These are phyloP conservation scores for Yamadazyma kitorensis DNA, from an alignment of 805 yeast genomes.

Conservation along the genomic window DNA sequence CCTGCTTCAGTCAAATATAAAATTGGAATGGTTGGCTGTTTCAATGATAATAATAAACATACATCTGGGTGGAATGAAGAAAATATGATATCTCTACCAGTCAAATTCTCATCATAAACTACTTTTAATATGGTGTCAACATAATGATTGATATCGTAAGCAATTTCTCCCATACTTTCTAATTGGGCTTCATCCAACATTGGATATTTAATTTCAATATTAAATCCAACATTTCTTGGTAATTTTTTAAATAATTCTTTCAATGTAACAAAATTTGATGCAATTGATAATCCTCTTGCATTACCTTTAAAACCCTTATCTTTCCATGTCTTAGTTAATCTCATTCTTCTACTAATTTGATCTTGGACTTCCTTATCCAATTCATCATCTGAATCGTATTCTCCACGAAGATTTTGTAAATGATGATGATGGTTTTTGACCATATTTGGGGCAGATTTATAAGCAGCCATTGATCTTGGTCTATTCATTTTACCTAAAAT, in stretches of 20 bases:
- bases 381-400: constrained; percentile 21
- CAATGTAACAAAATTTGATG: constrained; percentile 87
- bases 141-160: constrained; percentile 80
- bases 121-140: constrained; percentile 80
- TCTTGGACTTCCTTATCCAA: constrained; percentile 38
- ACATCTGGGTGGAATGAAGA: constrained; percentile 95
- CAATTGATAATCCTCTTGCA: constrained; percentile 81
- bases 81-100: constrained; percentile 82
- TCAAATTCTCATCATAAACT: constrained; percentile 70
- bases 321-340: constrained; percentile 84
- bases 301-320: constrained; percentile 89
- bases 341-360: constrained; percentile 62
- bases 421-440: constrained; percentile 6
- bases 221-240: constrained; percentile 85
- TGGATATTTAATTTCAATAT: constrained; percentile 92
- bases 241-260: constrained; percentile 78
- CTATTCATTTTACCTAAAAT: constrained; percentile 28
- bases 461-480: constrained; percentile 40
- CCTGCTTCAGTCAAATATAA: constrained; percentile 89
- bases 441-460: constrained; percentile 33
- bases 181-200: constrained; percentile 89
- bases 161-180: constrained; percentile 84
- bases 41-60: constrained; percentile 78
- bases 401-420: constrained; percentile 1
- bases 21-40: constrained; percentile 92